Conservation (phyloP, 83 land plant genomes). For the Thuja plicata region DNA sequence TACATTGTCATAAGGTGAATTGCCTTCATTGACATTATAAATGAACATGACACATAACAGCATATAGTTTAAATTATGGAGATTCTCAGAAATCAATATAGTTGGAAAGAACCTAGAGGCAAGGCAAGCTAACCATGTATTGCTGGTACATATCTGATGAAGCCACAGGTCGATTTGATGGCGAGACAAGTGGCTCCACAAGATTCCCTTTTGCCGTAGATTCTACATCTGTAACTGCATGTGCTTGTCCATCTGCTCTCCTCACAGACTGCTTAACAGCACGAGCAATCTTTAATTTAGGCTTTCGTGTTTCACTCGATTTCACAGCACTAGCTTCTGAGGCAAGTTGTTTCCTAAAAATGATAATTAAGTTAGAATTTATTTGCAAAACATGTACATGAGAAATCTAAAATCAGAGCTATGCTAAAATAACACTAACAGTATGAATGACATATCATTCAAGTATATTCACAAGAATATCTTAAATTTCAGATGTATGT, state of each 20-base stretch:
- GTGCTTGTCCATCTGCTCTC: slow-evolving; percentile 11
- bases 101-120: neutral
- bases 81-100: neutral
- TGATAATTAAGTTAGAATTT: neutral
- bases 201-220: slow-evolving; percentile 14
- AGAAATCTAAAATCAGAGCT: neutral
- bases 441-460: neutral
- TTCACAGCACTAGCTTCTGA: slow-evolving; percentile 17
- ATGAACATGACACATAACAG: neutral
- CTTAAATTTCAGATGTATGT: neutral
- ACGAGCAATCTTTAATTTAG: slow-evolving; percentile 22
- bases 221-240: slow-evolving; percentile 17
- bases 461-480: neutral
- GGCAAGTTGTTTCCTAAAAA: slow-evolving; percentile 22
- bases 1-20: neutral
- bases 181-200: slow-evolving; percentile 12
- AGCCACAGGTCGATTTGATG: slow-evolving; percentile 17
- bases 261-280: slow-evolving; percentile 14
- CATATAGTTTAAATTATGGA: neutral
- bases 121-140: slow-evolving; percentile 5
- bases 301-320: slow-evolving; percentile 9
- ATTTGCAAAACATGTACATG: neutral
- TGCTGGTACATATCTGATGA: slow-evolving; percentile 6
- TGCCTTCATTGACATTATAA: neutral
- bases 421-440: neutral